phyloP scores from a whole-genome alignment of 768 basidiomycete genomes.

The Candolleomyces eurysporus region DNA sequence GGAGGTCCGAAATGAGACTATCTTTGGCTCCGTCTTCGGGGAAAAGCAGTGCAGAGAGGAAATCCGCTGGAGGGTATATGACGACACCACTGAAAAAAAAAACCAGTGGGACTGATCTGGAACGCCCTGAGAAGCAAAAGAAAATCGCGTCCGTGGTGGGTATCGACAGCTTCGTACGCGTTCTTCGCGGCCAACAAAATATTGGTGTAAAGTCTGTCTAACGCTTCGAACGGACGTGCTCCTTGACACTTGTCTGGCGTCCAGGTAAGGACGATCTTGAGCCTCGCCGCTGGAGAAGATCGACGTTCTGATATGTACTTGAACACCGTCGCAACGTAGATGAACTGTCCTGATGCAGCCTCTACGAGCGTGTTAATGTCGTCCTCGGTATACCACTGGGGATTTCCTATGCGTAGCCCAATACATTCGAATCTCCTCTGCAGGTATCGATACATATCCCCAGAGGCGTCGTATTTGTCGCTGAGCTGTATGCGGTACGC shows the following conservation, averaged over 20 bases:
- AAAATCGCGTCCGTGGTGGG: neutral
- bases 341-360: conserved; percentile 4
- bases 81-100: no score
- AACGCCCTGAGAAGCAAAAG: neutral
- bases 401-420: neutral
- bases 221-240: neutral
- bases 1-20: neutral
- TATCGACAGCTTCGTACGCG: neutral
- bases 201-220: neutral
- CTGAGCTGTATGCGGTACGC: neutral
- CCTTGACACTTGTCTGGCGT: neutral
- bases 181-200: neutral
- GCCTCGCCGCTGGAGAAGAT: neutral
- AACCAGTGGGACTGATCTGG: no score
- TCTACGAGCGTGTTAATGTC: neutral
- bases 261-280: neutral
- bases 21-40: neutral
- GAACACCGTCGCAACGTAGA: conserved; percentile 3
- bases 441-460: neutral
- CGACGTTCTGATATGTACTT: neutral
- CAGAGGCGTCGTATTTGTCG: neutral
- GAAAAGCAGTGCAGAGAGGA: no score
- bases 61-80: no score
- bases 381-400: neutral
- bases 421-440: neutral